Percentiles rank a stretch among this genome's conserved stretches.
phyloP scores from a whole-genome alignment of 2,329 filamentous ascomycete genomes.

The Pseudogymnoascus sp. region DNA sequence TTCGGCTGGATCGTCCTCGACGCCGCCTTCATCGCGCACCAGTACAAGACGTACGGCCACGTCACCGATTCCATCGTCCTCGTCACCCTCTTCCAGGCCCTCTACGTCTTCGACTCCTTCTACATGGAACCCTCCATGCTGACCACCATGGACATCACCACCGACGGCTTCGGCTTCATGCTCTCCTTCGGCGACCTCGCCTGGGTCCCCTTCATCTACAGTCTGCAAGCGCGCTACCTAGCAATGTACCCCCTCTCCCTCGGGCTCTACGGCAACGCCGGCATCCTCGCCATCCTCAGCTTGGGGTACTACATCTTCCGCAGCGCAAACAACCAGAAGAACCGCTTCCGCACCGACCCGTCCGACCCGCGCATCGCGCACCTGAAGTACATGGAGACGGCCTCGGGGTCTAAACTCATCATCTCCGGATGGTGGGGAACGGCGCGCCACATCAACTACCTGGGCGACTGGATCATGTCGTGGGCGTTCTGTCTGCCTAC shows the following conservation, averaged over 20 bases:
- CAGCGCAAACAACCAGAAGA: conserved; percentile 89
- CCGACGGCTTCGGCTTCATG: conserved; percentile 94
- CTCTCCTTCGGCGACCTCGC: conserved; percentile 84
- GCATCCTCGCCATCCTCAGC: conserved; percentile 58
- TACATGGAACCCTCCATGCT: conserved; percentile 84
- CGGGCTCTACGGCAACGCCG: conserved; percentile 55
- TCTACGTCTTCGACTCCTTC: conserved; percentile 79
- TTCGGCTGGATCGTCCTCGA: conserved; percentile 84
- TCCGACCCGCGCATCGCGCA: conserved; percentile 70
- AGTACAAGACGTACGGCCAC: conserved; percentile 76
- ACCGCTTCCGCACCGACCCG: conserved; percentile 82
- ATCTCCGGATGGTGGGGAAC: conserved; percentile 89
- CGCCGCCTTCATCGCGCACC: conserved; percentile 74
- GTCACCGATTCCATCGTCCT: conserved; percentile 81
- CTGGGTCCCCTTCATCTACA: conserved; percentile 90
- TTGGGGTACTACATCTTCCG: conserved; percentile 89
- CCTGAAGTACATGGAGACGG: conserved; percentile 79
- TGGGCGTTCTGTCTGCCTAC: conserved; percentile 89
- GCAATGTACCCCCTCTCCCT: conserved; percentile 74
- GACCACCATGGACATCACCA: conserved; percentile 90
- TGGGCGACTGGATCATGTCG: conserved; percentile 89
- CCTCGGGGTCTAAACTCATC: conserved; percentile 70
- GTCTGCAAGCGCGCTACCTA: conserved; percentile 75
- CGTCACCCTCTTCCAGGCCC: conserved; percentile 64
- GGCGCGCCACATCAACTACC: conserved; percentile 89